Evolutionary conservation across 257 asterid genomes (phyloP).

Genomic region (Solanum peruvianum): DNA sequence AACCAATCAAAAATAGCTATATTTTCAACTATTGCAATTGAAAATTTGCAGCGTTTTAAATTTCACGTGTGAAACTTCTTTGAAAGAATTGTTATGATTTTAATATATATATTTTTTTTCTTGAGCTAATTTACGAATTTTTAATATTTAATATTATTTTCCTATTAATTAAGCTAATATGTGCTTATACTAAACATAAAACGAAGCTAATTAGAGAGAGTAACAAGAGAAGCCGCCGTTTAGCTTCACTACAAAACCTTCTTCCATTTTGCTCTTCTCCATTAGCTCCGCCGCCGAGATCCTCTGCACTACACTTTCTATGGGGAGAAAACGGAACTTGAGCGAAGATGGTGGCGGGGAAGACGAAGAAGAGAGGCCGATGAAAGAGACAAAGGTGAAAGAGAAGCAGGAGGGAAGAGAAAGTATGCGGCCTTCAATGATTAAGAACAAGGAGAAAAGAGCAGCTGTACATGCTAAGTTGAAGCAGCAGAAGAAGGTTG

Average conservation of each 20-base stretch:
- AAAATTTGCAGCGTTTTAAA: no score
- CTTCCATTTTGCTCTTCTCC: background rate
- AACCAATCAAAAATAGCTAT: background rate
- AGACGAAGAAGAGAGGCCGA: background rate
- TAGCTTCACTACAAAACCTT: background rate
- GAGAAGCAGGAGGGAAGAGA: slow-evolving; percentile 22
- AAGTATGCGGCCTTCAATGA: slow-evolving; percentile 51
- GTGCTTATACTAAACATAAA: background rate
- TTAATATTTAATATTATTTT: background rate
- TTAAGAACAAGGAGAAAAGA: slow-evolving; percentile 81
- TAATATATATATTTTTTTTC: no score
- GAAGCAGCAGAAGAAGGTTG: slow-evolving; percentile 66
- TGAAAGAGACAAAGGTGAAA: background rate
- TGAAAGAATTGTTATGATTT: no score
- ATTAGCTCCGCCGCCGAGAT: background rate
- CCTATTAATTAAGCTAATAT: background rate
- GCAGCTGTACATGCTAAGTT: slow-evolving; percentile 66
- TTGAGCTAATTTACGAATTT: no score
- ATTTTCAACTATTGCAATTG: no score
- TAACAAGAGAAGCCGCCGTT: background rate
- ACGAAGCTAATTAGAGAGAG: background rate
- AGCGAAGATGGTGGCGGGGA: background rate
- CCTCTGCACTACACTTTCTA: background rate
- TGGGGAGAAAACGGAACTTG: slow-evolving; percentile 6
- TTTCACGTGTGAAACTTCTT: no score